These are phyloP conservation scores for Sphaerulina vaccinii DNA, from an alignment of 2,329 filamentous ascomycete genomes.

Conservation along the genomic window DNA sequence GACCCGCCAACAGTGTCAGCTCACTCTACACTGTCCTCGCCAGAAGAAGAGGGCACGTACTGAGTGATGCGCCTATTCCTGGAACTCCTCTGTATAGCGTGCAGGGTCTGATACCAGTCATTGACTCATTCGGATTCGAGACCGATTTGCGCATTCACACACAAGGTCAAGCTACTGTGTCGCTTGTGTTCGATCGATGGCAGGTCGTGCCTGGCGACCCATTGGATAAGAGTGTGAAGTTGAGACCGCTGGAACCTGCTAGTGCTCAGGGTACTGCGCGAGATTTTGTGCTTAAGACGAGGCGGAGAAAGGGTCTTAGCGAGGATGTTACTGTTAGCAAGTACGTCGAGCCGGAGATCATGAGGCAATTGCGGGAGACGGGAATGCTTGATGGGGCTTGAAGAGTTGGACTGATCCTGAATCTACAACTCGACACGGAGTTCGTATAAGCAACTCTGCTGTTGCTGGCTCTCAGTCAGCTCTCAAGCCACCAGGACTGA, in stretches of 20 bases:
- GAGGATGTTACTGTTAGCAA: conserved; percentile 96
- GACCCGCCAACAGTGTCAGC: conserved; percentile 82
- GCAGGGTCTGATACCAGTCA: conserved; percentile 86
- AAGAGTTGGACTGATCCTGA: neutral
- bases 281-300: conserved; percentile 95
- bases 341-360: conserved; percentile 93
- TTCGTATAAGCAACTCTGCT: neutral
- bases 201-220: conserved; percentile 94
- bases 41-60: conserved; percentile 82
- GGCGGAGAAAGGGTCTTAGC: conserved; percentile 85
- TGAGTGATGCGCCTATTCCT: conserved; percentile 90
- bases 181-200: conserved; percentile 93
- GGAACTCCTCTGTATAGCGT: conserved; percentile 93
- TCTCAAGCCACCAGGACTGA: too few relatives aligned
- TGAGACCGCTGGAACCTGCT: conserved; percentile 83
- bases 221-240: conserved; percentile 78
- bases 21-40: conserved; percentile 90
- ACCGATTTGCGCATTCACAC: conserved; percentile 96
- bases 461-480: neutral
- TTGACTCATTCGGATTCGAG: conserved; percentile 97
- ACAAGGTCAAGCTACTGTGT: conserved; percentile 86
- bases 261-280: conserved; percentile 83
- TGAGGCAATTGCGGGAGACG: conserved; percentile 81
- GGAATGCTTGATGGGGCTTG: conserved; percentile 61
- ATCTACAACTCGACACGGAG: neutral